Evolutionary conservation across 1,284 basidiomycete species (phyloP).

Genomic region (Melampsora americana): DNA sequence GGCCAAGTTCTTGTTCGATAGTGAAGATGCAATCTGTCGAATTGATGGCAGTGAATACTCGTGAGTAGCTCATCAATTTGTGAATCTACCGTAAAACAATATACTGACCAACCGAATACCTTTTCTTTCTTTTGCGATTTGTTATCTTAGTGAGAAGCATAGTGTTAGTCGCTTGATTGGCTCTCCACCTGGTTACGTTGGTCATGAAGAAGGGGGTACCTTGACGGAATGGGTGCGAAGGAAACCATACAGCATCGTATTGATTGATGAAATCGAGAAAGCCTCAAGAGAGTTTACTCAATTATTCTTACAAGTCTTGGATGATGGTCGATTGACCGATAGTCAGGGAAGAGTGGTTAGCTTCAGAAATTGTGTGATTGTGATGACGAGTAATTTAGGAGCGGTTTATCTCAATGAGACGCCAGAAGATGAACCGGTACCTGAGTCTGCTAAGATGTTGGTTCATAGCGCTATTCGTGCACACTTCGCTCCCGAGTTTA

Average conservation of each 20-base stretch:
- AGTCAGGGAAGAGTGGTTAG: constrained; percentile 54
- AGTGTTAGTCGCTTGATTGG: constrained; percentile 60
- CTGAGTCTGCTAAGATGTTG: constrained; percentile 52
- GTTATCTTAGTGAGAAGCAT: constrained; percentile 57
- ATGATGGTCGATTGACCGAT: constrained; percentile 60
- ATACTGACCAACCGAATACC: not conserved
- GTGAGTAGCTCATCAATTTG: constrained; percentile 47
- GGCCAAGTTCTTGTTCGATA: constrained; percentile 60
- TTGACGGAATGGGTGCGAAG: constrained; percentile 58
- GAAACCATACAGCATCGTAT: constrained; percentile 57
- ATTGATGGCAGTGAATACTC: constrained; percentile 59
- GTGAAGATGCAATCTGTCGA: constrained; percentile 60
- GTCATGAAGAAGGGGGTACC: constrained; percentile 81
- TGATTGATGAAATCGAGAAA: constrained; percentile 58
- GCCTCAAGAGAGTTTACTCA: constrained; percentile 60
- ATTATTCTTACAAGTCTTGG: constrained; percentile 62
- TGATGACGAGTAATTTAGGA: constrained; percentile 61
- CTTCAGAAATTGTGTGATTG: constrained; percentile 49
- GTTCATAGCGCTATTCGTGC: constrained; percentile 59
- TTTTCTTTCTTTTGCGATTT: not conserved
- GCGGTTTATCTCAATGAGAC: constrained; percentile 57
- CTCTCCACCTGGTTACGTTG: constrained; percentile 70
- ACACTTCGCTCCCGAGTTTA: constrained; percentile 61
- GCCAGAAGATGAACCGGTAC: not conserved
- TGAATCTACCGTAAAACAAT: constrained; percentile 9